Percentiles rank a stretch among this genome's conserved stretches.
These are phyloP conservation scores for Chaetomiaceae sp. DNA, from an alignment of 2,329 filamentous ascomycete species.

Conservation along the genomic window DNA sequence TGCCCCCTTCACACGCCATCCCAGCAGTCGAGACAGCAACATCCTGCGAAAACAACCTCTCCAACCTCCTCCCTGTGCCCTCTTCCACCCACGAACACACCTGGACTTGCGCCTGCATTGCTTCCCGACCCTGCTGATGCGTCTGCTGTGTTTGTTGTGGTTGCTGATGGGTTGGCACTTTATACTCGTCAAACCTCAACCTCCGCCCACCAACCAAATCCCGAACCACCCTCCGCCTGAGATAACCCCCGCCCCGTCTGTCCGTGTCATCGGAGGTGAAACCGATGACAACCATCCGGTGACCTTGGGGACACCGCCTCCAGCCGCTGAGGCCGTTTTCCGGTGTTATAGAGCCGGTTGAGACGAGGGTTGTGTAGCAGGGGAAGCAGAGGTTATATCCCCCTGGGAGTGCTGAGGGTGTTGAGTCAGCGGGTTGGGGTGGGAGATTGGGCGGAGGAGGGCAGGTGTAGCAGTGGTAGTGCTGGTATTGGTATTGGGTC, in stretches of 20 bases:
- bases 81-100: slow-evolving; percentile 49
- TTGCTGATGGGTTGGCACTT: slow-evolving; percentile 9
- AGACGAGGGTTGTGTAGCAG: slow-evolving; percentile 69
- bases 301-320: slow-evolving; percentile 71
- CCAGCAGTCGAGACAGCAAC: slow-evolving; percentile 38
- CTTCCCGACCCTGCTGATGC: slow-evolving; percentile 11
- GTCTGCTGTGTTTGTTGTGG: too few species aligned
- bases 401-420: slow-evolving; percentile 49
- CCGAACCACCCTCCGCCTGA: slow-evolving; percentile 60
- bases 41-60: slow-evolving; percentile 48
- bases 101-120: slow-evolving; percentile 37
- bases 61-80: slow-evolving; percentile 33
- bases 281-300: slow-evolving; percentile 77
- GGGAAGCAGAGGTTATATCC: slow-evolving; percentile 80
- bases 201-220: slow-evolving; percentile 75
- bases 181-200: slow-evolving; percentile 55
- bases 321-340: slow-evolving; percentile 79
- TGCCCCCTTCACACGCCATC: slow-evolving; percentile 19
- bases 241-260: slow-evolving; percentile 47
- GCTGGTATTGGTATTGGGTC: slow-evolving; percentile 23
- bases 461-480: slow-evolving; percentile 79
- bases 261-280: slow-evolving; percentile 46
- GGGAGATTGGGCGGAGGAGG: slow-evolving; percentile 31
- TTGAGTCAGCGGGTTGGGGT: background rate
- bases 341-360: slow-evolving; percentile 58